Percentiles rank a stretch among this genome's conserved stretches.
Evolutionary conservation across 257 asterid genomes (phyloP).

Genomic region (Ophiorrhiza pumila): DNA sequence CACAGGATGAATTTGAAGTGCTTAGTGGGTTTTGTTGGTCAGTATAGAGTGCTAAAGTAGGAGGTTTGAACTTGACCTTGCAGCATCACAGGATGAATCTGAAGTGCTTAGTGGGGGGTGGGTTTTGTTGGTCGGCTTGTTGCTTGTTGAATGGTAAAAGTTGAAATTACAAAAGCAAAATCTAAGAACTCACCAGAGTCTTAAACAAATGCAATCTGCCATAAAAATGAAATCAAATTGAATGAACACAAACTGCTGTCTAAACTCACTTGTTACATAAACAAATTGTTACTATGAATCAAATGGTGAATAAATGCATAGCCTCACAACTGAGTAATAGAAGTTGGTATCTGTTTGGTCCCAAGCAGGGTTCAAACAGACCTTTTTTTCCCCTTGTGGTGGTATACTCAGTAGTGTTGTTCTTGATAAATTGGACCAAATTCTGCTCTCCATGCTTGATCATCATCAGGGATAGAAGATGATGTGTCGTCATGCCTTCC

Average conservation of each 20-base stretch:
- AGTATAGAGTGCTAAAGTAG: too few species aligned
- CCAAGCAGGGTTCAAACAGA: slow-evolving; percentile 20
- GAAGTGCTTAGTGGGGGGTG: too few species aligned
- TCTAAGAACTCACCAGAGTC: too few species aligned
- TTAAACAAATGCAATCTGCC: slow-evolving; percentile 5
- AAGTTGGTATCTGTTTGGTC: slow-evolving; percentile 4
- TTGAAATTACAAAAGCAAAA: too few species aligned
- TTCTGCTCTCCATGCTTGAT: slow-evolving; percentile 97
- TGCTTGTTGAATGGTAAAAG: too few species aligned
- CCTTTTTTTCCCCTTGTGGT: too few species aligned
- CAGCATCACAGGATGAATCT: too few species aligned
- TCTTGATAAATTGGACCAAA: slow-evolving; percentile 96
- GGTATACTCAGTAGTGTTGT: slow-evolving; percentile 37
- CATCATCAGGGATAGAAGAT: slow-evolving; percentile 48
- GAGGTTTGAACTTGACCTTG: too few species aligned
- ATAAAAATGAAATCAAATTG: neutral
- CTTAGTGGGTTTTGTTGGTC: too few species aligned
- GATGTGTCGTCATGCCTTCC: slow-evolving; percentile 23
- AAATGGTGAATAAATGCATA: neutral
- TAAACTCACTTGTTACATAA: neutral
- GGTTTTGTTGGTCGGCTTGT: too few species aligned
- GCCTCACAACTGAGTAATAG: neutral
- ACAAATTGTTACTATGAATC: neutral
- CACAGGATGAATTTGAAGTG: too few species aligned
- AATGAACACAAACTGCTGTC: slow-evolving; percentile 1